These are phyloP conservation scores for Suhomyces ambrosiae DNA, from an alignment of 1,139 yeast genomes.

Conservation along the genomic window DNA sequence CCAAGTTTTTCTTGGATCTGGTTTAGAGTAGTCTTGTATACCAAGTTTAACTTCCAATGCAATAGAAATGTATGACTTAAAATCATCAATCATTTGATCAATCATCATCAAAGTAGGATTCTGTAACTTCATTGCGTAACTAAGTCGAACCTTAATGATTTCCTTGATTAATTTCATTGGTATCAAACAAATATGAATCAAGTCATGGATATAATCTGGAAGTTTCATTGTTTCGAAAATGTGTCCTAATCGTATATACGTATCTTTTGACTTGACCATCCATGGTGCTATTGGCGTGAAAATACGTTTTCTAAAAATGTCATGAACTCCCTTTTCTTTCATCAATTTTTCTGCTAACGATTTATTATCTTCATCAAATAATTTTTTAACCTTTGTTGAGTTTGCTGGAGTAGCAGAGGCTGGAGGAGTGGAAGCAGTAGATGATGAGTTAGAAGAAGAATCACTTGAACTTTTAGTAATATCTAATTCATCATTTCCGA, in stretches of 20 bases:
- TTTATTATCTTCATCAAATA: slow-evolving; percentile 59
- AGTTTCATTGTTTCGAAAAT: slow-evolving; percentile 69
- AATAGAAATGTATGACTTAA: slow-evolving; percentile 71
- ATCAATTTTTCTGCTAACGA: slow-evolving; percentile 83
- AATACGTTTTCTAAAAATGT: slow-evolving; percentile 63
- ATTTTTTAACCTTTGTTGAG: slow-evolving; percentile 34
- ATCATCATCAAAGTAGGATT: slow-evolving; percentile 96
- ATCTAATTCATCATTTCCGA: slow-evolving; percentile 80
- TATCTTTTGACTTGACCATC: slow-evolving; percentile 76
- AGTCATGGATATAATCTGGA: slow-evolving; percentile 71
- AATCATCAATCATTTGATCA: slow-evolving; percentile 90
- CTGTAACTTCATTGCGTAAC: slow-evolving; percentile 74
- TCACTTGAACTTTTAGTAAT: slow-evolving; percentile 42
- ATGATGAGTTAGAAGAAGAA: slow-evolving; percentile 14
- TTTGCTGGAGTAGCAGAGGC: slow-evolving; percentile 32
- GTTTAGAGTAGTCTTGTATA: slow-evolving; percentile 63
- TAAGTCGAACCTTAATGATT: slow-evolving; percentile 70
- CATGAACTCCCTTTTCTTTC: slow-evolving; percentile 81
- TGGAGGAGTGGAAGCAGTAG: slow-evolving; percentile 22
- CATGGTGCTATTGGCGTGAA: slow-evolving; percentile 65
- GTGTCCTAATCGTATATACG: slow-evolving; percentile 64
- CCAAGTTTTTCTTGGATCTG: slow-evolving; percentile 70
- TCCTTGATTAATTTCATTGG: slow-evolving; percentile 84
- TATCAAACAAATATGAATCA: slow-evolving; percentile 69
- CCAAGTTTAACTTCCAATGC: slow-evolving; percentile 78